These are phyloP conservation scores for Panaeolus cyanescens DNA, from an alignment of 768 basidiomycete genomes.

Conservation along the genomic window DNA sequence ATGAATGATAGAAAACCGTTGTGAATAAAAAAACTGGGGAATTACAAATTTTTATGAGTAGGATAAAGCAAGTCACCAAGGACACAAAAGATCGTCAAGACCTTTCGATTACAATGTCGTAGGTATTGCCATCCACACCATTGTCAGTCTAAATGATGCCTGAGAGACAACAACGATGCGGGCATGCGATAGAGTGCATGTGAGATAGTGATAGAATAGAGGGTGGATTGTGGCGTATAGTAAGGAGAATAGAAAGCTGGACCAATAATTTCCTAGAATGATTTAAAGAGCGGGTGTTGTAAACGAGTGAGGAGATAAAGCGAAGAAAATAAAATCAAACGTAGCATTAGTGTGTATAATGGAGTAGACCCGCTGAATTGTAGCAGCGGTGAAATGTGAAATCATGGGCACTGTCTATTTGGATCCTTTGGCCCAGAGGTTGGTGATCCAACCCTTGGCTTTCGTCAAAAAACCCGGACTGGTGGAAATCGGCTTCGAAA, in stretches of 20 bases:
- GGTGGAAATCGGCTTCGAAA: constrained; percentile 6
- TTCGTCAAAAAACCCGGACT: constrained; percentile 16
- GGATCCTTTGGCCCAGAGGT: constrained; percentile 9
- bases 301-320: background rate
- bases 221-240: background rate
- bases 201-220: background rate
- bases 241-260: background rate
- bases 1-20: background rate
- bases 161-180: background rate
- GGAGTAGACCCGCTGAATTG: background rate
- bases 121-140: background rate
- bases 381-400: background rate
- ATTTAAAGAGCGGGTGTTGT: background rate
- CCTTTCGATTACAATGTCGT: background rate
- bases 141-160: background rate
- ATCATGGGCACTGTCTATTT: background rate
- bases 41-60: background rate
- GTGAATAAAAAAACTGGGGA: background rate
- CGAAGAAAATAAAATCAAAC: constrained; percentile 3
- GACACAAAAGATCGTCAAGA: background rate
- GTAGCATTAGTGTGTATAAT: background rate
- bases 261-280: background rate
- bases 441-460: constrained; percentile 16
- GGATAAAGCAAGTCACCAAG: background rate
- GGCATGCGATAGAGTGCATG: background rate